Base-by-base conservation (phyloP, 805 yeast genomes). In the Saturnispora bothae region DNA sequence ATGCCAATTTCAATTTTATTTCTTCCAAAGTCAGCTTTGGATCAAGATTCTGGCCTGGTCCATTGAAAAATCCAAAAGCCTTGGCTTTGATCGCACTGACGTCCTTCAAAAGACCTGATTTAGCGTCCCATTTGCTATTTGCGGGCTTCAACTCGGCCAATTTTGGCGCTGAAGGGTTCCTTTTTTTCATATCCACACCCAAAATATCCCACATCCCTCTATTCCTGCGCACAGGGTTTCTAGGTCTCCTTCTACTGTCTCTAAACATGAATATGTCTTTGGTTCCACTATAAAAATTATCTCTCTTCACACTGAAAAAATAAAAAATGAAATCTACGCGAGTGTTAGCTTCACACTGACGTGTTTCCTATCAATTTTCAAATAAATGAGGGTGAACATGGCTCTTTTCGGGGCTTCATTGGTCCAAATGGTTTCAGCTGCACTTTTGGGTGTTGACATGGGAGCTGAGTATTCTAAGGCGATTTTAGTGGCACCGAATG, bases 391-490 rank as follows among this genome's bases (percentile, higher is more conserved):
- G 15, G 7, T 28, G 4, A 9, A 9, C 5, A 8, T 28, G 9
- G 4, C 16, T 6, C 21, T 20, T 14, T 19, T 19, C 15, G 18
- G 27, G 8, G 9, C 16, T 9, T 8, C 14, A 5, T n/a, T 33
- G 14, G 6, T 33, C 10, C 16, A 18, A 4, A 10, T 17, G 10
- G 40, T 31, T 3, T 16, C 56, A 8, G 76, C 72, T 9, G 89
- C 96, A 2, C 70, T 92, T 8, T 63, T 92, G 35, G 97, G 96
- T 17, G 65, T 92, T 28, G 98, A 92, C 56, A 78, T 70, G 52
- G 98, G 98, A 38, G 80, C 83, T 40, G 89, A 86, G 51, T 82
- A 67, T 64, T 73, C 86, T 18, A 92, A 92, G 56, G 85, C 95
- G 2, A 83, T 79, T 35, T 65, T 92, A 33, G 82, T 92, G 29